These are phyloP conservation scores for Cutaneotrichosporon sp. DNA, from an alignment of 1,284 basidiomycete genomes.

Conservation along the genomic window DNA sequence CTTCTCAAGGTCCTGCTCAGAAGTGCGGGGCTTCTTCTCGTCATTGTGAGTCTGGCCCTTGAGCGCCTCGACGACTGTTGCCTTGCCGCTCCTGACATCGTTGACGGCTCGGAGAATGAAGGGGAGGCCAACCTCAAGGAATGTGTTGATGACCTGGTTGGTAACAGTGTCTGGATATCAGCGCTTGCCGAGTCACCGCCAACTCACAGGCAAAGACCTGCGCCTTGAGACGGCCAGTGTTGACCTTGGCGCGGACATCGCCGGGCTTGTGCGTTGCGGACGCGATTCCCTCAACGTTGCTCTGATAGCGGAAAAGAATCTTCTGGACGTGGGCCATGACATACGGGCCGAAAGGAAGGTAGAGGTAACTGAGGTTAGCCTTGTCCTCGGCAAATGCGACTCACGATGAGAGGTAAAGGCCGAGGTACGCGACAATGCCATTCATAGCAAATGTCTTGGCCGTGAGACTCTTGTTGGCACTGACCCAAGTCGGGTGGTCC, in stretches of 20 bases:
- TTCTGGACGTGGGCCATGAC: constrained; percentile 62
- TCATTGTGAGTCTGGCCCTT: constrained; percentile 4
- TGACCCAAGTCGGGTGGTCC: constrained; percentile 75
- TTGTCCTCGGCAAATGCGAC: constrained; percentile 5
- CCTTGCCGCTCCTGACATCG: constrained; percentile 53
- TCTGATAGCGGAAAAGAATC: constrained; percentile 2
- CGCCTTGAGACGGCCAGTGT: constrained; percentile 65
- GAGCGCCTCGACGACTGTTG: constrained; percentile 28
- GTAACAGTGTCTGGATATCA: constrained; percentile 67
- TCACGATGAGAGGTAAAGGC: constrained; percentile 68
- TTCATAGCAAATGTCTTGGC: constrained; percentile 69
- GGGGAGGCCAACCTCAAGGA: constrained; percentile 79
- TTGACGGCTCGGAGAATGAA: constrained; percentile 64
- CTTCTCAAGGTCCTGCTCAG: constrained; percentile 31
- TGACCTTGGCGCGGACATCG: constrained; percentile 38
- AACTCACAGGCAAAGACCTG: constrained; percentile 77
- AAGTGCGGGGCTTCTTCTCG: background rate
- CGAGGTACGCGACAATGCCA: constrained; percentile 82
- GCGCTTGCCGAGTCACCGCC: no score
- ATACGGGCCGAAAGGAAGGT: constrained; percentile 82
- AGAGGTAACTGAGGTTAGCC: constrained; percentile 58
- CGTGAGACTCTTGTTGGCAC: constrained; percentile 73
- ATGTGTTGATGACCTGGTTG: constrained; percentile 77
- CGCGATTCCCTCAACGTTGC: background rate
- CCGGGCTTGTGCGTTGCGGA: background rate